Conservation (phyloP, 2,329 filamentous ascomycete genomes). For the Leptographium lundbergii region DNA sequence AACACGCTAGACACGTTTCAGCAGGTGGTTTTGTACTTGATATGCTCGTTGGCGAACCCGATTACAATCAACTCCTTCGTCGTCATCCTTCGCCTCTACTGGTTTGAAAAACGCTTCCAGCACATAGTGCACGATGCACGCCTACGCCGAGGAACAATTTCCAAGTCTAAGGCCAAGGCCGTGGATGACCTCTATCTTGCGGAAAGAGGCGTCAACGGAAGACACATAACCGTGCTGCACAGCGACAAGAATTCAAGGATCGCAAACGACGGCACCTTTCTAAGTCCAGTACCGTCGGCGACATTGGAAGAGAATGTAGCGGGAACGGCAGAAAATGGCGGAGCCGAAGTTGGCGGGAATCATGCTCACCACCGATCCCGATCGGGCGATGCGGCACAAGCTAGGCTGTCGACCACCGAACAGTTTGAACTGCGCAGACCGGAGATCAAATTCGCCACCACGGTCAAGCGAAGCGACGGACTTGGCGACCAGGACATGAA, state of each 20-base stretch:
- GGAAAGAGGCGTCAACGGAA: conserved; percentile 52
- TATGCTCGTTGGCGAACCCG: conserved; percentile 64
- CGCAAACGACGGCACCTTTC: conserved; percentile 47
- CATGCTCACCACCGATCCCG: background rate
- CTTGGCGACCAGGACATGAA: conserved; percentile 34
- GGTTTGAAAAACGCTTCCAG: conserved; percentile 96
- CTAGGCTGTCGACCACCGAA: conserved; percentile 7
- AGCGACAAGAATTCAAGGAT: conserved; percentile 40
- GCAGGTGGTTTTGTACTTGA: conserved; percentile 59
- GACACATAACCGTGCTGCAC: conserved; percentile 55
- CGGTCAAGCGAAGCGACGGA: conserved; percentile 47
- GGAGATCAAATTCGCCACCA: conserved; percentile 57
- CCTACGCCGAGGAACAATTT: conserved; percentile 49
- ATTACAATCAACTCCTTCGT: conserved; percentile 77
- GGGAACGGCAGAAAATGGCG: background rate
- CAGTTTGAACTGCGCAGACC: conserved; percentile 17
- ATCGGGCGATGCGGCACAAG: background rate
- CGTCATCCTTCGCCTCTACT: conserved; percentile 86
- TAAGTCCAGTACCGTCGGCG: conserved; percentile 20
- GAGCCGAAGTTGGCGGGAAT: background rate
- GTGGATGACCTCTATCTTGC: conserved; percentile 31
- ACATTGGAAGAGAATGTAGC: background rate
- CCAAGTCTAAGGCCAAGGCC: conserved; percentile 44
- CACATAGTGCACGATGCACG: conserved; percentile 65
- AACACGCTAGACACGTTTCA: conserved; percentile 59